Conservation (phyloP, 225 moss, liverwort and hornwort genomes). For the Takakia lepidozioides region DNA sequence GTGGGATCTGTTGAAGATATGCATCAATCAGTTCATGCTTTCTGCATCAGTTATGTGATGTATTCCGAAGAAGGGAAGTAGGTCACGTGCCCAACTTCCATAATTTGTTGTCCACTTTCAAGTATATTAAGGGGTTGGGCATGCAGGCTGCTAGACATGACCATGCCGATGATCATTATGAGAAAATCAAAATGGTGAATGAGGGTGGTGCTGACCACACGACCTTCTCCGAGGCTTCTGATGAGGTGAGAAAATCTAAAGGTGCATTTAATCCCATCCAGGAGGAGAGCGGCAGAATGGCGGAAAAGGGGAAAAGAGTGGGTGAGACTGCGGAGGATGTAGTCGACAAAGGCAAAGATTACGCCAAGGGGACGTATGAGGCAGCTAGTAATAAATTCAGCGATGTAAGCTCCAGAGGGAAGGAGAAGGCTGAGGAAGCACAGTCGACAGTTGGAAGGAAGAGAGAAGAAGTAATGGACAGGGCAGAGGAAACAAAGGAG, state of each 20-base stretch:
- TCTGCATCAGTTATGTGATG: neutral
- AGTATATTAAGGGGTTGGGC: neutral
- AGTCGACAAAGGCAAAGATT: conserved; percentile 11
- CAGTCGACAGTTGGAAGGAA: conserved; percentile 9
- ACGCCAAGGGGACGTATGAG: too few relatives aligned
- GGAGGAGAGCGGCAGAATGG: too few relatives aligned
- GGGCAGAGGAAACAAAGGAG: conserved; percentile 2
- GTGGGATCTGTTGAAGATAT: neutral
- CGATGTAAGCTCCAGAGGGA: too few relatives aligned
- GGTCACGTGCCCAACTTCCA: neutral
- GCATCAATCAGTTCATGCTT: neutral
- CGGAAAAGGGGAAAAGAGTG: too few relatives aligned
- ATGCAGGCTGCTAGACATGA: conserved; percentile 2
- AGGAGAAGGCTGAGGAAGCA: conserved; percentile 25
- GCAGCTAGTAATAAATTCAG: too few relatives aligned
- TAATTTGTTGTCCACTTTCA: neutral
- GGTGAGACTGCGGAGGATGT: too few relatives aligned
- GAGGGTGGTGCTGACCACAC: conserved; percentile 13
- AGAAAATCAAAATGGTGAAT: conserved; percentile 13
- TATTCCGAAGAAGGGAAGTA: neutral
- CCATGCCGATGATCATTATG: conserved; percentile 4
- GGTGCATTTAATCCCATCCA: too few relatives aligned
- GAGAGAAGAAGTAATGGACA: conserved; percentile 16
- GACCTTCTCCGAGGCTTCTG: conserved; percentile 4
- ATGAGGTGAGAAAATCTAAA: conserved; percentile 3